Base-by-base conservation (phyloP, 805 yeast genomes). In the Saturnispora sanitii region DNA sequence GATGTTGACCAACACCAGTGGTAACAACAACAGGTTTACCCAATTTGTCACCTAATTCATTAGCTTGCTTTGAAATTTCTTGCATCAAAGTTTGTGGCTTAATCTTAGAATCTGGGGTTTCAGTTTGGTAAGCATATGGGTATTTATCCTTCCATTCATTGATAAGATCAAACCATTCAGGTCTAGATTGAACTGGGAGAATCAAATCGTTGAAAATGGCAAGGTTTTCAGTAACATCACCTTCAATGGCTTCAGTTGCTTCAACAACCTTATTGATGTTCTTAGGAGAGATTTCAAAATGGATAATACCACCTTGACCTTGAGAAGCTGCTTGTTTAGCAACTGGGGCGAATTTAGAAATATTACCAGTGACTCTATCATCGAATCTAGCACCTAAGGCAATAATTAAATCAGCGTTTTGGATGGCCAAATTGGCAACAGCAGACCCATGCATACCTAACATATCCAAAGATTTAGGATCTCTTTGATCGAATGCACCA, bases 1-100 rank as follows among this genome's bases (percentile, higher is more conserved):
- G 98, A 73, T 90, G 98, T 71, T 92, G 98, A 46, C 98, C 98
- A 40, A 92, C 97, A 72, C 98, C 98, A 28, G 98, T 92, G 40
- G 97, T 82, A 53, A 90, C 81, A 53, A 88, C 76, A 44, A 85
- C 87, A 52, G 83, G 88, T 56, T 76, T 83, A 48, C 69, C 70
- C 42, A 73, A 71, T 41, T 67, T 73, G 37, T 76, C 82, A 48
- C 69, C 70, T 42, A 73, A 71, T 41, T 67, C 73, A 37, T 66
- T 62, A 25, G 87, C 79, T 52, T 87, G 79, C 47, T 76, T 72
- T 3, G 92, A 76, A 42, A 92, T 72, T 63, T 84, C 90, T 34
- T 71, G 62, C 49, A 92, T 77, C 38, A 90, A 78, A 33, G 96
- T 85, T 70, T 92, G 98, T 35, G 98, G 98, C 61, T 87, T 88